Evolutionary conservation across 192 early-diverging fungal genomes (phyloP), one percentile per base, ranked within the genome.

Genomic region (Coemansia sp.): DNA sequence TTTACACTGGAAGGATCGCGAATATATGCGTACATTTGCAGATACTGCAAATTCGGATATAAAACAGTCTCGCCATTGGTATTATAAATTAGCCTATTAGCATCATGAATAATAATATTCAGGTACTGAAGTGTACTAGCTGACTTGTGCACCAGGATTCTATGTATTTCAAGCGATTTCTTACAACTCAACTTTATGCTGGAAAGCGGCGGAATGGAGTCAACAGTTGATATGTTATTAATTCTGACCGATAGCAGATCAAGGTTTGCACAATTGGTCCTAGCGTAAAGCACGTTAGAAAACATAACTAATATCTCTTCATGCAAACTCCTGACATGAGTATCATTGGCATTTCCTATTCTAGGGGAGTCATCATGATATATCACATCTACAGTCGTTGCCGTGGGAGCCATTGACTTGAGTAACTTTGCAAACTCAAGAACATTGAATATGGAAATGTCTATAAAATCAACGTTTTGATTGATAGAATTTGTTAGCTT

Each of bases 31-130:
- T 0, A 20, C 20, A 5, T 20, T 2, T 15, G 6, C 24, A 66
- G 65, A 8, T 38, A 9, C 31, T 66, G 34, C 65, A 66, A 16
- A 13, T 53, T 66, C 1, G 65, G 22, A 10, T 55, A 66, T 3
- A 62, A 36, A 39, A 62, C 4, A 0, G 13, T 1, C 22, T 62
- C 20, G 16, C 60, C 60, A n/a, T 22, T 22, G 2, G 2, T 3
- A 16, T 62, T 16, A 39, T n/a, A n/a, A 12, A 39, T 38, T 20
- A 62, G 36, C 60, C 0, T 62, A 16, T 39, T 62, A 0, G 36
- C 36, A 10, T 22, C 36, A 15, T 2, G n/a, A 3, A 39, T 10
- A 10, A 3, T 34, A 39, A 62, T 38, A 9, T 22, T 5, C 4
- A 62, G 20, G 20, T 39, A 13, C 60, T 22, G 60, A 7, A 62